These are phyloP conservation scores for Adansonia gregorii DNA, from an alignment of 441 rosid genomes.

Conservation along the genomic window DNA sequence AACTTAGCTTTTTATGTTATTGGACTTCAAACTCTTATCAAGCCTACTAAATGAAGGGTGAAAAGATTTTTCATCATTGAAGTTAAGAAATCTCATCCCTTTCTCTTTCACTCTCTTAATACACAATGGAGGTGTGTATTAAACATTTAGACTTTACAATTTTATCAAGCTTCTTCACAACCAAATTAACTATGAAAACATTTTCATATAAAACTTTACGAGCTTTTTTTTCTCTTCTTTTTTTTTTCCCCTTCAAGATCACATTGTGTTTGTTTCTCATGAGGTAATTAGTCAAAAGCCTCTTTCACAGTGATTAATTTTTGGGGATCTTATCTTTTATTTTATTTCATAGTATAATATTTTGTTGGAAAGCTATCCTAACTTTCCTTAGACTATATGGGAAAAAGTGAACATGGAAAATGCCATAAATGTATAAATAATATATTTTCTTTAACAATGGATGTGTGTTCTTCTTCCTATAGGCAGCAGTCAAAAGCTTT, in stretches of 20 bases:
- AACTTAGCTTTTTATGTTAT: slow-evolving; percentile 2
- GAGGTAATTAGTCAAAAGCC: background rate
- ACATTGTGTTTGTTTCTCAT: slow-evolving; percentile 12
- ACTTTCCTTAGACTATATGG: slow-evolving; percentile 18
- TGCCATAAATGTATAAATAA: slow-evolving; percentile 14
- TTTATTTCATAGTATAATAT: slow-evolving; percentile 5
- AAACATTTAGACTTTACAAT: background rate
- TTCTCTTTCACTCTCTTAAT: background rate
- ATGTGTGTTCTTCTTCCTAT: background rate
- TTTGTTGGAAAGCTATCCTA: slow-evolving; percentile 14
- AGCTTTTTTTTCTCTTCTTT: background rate
- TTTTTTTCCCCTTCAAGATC: background rate
- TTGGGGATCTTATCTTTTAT: slow-evolving; percentile 2
- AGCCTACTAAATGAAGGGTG: slow-evolving; percentile 14
- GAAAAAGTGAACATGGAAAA: slow-evolving; percentile 24
- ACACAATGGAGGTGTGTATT: background rate
- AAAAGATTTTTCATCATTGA: background rate
- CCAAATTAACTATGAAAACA: background rate
- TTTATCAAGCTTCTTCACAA: background rate
- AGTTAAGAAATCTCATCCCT: slow-evolving; percentile 9
- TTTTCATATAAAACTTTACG: background rate
- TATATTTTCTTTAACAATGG: slow-evolving; percentile 6
- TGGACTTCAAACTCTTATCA: background rate
- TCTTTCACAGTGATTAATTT: slow-evolving; percentile 7
- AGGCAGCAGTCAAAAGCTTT: background rate